These are phyloP conservation scores for Climacium dendroides DNA, from an alignment of 225 moss, liverwort and hornwort genomes.

Conservation along the genomic window DNA sequence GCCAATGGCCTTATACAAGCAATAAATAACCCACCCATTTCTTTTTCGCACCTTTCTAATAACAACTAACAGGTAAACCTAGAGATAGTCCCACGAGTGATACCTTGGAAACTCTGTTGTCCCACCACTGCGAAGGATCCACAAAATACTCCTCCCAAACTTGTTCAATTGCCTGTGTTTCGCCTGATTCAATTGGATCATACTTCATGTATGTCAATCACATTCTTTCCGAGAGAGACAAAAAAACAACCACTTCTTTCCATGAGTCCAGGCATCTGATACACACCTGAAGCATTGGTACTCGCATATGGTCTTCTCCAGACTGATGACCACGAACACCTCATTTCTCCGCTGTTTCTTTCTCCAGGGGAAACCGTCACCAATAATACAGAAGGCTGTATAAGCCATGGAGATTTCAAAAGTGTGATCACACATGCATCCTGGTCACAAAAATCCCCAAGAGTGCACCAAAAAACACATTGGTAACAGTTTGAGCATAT, in stretches of 20 bases:
- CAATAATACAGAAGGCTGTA: background rate
- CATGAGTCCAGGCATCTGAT: background rate
- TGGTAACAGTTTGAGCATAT: background rate
- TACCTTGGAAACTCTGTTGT: background rate
- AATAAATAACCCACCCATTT: background rate
- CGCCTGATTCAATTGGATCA: background rate
- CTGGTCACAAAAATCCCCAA: background rate
- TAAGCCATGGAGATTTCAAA: background rate
- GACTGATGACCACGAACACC: background rate
- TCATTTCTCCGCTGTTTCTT: background rate
- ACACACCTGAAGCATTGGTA: background rate
- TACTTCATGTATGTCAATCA: background rate
- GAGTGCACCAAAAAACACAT: background rate
- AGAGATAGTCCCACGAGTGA: background rate
- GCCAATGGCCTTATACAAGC: background rate
- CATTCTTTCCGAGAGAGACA: background rate
- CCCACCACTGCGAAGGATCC: background rate
- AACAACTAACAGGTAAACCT: background rate
- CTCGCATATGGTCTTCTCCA: background rate
- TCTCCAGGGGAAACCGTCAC: background rate
- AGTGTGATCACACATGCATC: background rate
- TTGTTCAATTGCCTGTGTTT: background rate
- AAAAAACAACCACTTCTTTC: background rate
- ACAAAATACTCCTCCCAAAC: background rate
- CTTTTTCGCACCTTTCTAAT: background rate